Evolutionary conservation across 768 basidiomycete species (phyloP), one percentile per base, ranked within the genome.

Genomic region (Tubosaeta sp.): DNA sequence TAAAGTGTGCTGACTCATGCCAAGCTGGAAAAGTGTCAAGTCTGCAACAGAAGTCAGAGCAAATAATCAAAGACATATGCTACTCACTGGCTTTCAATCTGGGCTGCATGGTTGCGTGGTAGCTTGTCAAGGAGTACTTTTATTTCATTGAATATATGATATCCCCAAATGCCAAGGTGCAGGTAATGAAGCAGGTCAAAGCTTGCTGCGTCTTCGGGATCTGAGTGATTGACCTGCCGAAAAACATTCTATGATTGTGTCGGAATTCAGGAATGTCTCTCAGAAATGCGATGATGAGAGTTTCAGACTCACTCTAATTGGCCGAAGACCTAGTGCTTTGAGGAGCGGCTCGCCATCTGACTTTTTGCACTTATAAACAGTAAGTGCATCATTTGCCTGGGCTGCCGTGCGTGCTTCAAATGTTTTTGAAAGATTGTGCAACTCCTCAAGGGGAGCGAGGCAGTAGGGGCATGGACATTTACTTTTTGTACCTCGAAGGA

Each of bases 1-100:
- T 9, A 48, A 74, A 74, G 48, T 72, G 73, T 29, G 66, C 66
- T n/a, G 75, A 51, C 16, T 61, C 62, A 4, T 61, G 39, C 74
- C 74, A 76, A 1, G 58, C 51, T 7, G 73, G 71, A 27, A 72
- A 55, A 10, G 11, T 9, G 12, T 55, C 43, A 7, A 31, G 34
- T 35, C 34, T 35, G 34, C n/a, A n/a, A 35, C 8, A 35, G 14
- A 35, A 35, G 10, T 35, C 3, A 35, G 34, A 35, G 14, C 29
- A 35, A 35, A 35, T 35, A n/a, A n/a, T n/a, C n/a, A n/a, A n/a
- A n/a, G n/a, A n/a, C n/a, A n/a, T n/a, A n/a, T n/a, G n/a, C n/a
- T n/a, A n/a, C n/a, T n/a, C n/a, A n/a, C n/a, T n/a, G n/a, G n/a
- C n/a, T n/a, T n/a, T n/a, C n/a, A n/a, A n/a, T n/a, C 9, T 29